These are phyloP conservation scores for Trichoderma sp. DNA, from an alignment of 2,329 filamentous ascomycete genomes.

Conservation along the genomic window DNA sequence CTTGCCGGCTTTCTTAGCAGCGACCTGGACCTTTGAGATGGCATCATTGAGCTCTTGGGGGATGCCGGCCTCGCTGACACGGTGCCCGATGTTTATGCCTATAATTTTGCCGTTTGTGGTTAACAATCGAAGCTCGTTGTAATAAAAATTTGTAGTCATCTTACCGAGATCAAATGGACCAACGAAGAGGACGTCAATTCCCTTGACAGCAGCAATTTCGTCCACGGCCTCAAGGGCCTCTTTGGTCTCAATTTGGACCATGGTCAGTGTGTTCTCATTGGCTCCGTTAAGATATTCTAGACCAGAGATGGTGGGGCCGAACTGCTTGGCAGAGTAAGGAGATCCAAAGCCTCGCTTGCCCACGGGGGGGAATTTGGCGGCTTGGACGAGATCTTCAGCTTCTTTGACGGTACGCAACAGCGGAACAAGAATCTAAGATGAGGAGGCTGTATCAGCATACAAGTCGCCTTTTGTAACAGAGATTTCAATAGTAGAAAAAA, in stretches of 20 bases:
- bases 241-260: slow-evolving; percentile 70
- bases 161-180: slow-evolving; percentile 67
- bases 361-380: slow-evolving; percentile 55
- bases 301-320: slow-evolving; percentile 49
- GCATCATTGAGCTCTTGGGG: slow-evolving; percentile 62
- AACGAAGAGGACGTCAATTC: slow-evolving; percentile 66
- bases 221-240: slow-evolving; percentile 65
- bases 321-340: slow-evolving; percentile 50
- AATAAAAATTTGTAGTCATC: not conserved
- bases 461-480: not conserved
- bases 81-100: slow-evolving; percentile 64
- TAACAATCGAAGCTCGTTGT: not conserved
- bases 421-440: slow-evolving; percentile 52
- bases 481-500: not conserved
- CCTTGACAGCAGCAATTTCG: slow-evolving; percentile 62
- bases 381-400: slow-evolving; percentile 50
- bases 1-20: slow-evolving; percentile 65
- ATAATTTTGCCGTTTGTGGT: not conserved
- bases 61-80: slow-evolving; percentile 64
- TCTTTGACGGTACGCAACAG: slow-evolving; percentile 50
- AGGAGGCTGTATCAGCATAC: not conserved
- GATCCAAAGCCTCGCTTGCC: slow-evolving; percentile 56
- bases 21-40: slow-evolving; percentile 60
- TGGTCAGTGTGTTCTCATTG: slow-evolving; percentile 59
- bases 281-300: slow-evolving; percentile 56